Evolutionary conservation across 805 yeast genomes (phyloP), one percentile per base, ranked within the genome.

Genomic region (Lipomyces japonicus): DNA sequence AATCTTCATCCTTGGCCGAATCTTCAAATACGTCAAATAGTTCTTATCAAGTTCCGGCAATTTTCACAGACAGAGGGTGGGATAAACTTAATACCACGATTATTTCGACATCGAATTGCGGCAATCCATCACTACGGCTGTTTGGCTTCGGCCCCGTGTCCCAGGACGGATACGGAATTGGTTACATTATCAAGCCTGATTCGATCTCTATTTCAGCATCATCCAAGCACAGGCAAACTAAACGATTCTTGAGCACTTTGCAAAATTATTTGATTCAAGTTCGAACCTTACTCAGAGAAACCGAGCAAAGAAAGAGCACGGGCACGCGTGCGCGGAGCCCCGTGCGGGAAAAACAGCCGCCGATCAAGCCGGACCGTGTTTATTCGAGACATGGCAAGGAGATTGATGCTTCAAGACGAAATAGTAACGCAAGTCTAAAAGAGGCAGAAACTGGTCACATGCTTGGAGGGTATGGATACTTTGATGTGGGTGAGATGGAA

Each of bases 121-220:
- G 96, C 34, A 89, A 89, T 65, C 95, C 95, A 4, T 84, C 95
- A 1, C 73, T 89, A 50, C 81, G 84, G 55, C 73, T 84, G 43
- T 89, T 89, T 71, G 97, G 97, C 0, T 89, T 89, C 63, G 95
- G 96, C 2, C 96, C 97, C 2, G 90, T 88, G 1, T 75, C 84
- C 12, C 84, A 88, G 42, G 90, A 86, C 63, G 97, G 97, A 2
- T 88, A 84, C 67, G 96, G 96, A n/a, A 77, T 89, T 32, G 96
- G 95, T 3, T 89, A 89, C 65, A 86, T 89, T 59, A 84, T 89
- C 59, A 88, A 90, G 66, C 79, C 74, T 38, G 86, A 87, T 62
- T 80, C 87, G 19, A 79, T 89, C 24, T 79, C 89, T 1, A 77
- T 89, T 7, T 87, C 95, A 44, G 84, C 86, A 3, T 81, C 93